A percentile compares a stretch with the other conserved stretches of the same genome.
These are phyloP conservation scores for Leptomonas pyrrhocoris DNA, from an alignment of 208 protist genomes.

Conservation along the genomic window DNA sequence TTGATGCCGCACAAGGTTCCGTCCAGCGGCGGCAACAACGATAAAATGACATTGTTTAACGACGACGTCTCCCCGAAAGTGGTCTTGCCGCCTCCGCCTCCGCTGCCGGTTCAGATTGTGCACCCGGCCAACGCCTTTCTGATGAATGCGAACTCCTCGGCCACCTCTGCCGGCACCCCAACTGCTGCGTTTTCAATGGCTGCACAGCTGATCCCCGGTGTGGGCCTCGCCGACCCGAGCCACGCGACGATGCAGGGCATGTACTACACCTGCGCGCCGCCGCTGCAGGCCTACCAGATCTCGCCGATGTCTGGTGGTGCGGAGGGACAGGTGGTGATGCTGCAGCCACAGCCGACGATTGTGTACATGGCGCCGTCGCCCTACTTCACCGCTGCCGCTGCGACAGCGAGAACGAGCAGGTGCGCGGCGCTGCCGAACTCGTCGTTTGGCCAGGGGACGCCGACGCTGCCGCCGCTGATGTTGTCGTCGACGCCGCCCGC, in stretches of 20 bases:
- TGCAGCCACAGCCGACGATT: background rate
- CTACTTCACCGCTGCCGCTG: constrained; percentile 2
- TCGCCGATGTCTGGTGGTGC: background rate
- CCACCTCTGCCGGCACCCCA: too few relatives aligned
- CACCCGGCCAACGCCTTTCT: background rate
- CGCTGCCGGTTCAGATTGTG: background rate
- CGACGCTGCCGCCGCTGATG: constrained; percentile 5
- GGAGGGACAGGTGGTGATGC: background rate
- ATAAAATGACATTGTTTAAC: background rate
- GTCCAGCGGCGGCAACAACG: background rate
- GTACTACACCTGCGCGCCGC: constrained; percentile 2
- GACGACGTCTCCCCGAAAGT: background rate
- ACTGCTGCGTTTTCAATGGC: background rate
- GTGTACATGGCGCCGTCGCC: constrained; percentile 7
- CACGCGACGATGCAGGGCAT: background rate
- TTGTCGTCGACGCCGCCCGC: background rate
- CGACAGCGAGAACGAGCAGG: background rate
- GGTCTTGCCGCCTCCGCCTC: background rate
- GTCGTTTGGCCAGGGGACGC: background rate
- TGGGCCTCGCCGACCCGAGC: background rate
- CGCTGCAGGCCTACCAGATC: constrained; percentile 8
- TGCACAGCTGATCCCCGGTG: background rate
- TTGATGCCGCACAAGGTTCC: background rate
- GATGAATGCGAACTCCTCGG: background rate
- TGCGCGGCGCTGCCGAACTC: background rate